A percentile compares a stretch with the other conserved stretches of the same genome.
Conservation (phyloP, 2,329 filamentous ascomycete genomes). For the Exophiala sp. region DNA sequence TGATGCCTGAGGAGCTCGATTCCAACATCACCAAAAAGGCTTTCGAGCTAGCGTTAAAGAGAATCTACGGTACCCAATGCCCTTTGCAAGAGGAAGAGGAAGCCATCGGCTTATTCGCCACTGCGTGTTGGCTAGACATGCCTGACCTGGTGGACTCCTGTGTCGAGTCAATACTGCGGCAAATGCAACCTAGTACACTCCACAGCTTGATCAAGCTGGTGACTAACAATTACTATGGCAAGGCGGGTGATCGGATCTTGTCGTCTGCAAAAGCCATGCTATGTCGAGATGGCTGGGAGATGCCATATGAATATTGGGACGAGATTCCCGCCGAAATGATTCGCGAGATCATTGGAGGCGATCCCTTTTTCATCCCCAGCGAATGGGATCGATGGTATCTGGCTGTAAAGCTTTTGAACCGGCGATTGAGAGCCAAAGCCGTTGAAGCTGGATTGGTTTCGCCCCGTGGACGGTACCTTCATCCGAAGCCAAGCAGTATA, state of each 20-base stretch:
- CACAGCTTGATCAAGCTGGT: constrained; percentile 49
- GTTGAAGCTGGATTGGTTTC: constrained; percentile 45
- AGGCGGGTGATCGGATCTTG: constrained; percentile 50
- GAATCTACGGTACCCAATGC: constrained; percentile 48
- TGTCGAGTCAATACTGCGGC: constrained; percentile 50
- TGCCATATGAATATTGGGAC: constrained; percentile 49
- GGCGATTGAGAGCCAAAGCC: constrained; percentile 44
- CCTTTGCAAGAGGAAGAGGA: constrained; percentile 47
- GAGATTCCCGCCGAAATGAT: constrained; percentile 53
- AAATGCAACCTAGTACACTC: constrained; percentile 48
- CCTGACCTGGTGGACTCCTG: constrained; percentile 50
- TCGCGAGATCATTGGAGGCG: constrained; percentile 53
- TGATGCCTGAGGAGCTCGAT: constrained; percentile 51
- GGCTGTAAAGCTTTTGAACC: constrained; percentile 49
- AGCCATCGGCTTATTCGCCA: constrained; percentile 51
- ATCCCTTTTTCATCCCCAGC: constrained; percentile 53
- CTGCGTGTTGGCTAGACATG: constrained; percentile 55
- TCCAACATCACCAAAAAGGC: constrained; percentile 47
- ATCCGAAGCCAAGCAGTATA: constrained; percentile 45
- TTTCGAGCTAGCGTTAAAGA: constrained; percentile 51
- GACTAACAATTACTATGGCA: constrained; percentile 52
- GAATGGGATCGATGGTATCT: constrained; percentile 56
- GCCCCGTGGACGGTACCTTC: constrained; percentile 37
- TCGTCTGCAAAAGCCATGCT: constrained; percentile 55
- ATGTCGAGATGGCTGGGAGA: constrained; percentile 52